Evolutionary conservation across 2,329 filamentous ascomycete genomes (phyloP).

Genomic region (Calonectria hawksworthii): DNA sequence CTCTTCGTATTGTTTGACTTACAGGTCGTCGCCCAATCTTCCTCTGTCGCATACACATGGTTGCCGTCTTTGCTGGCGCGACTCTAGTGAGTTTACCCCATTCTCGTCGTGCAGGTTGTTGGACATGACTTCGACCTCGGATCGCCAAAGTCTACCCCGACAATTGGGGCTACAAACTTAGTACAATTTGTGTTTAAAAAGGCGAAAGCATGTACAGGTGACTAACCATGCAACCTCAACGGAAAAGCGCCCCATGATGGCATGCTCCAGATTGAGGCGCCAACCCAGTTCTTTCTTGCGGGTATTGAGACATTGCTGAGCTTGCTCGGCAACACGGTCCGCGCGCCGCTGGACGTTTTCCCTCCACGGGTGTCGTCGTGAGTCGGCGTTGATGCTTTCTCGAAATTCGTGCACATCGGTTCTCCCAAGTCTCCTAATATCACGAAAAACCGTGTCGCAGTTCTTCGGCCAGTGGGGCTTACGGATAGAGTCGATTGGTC

Average conservation of each 20-base stretch:
- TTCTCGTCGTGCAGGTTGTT: background rate
- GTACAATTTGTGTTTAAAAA: background rate
- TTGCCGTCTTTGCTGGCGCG: background rate
- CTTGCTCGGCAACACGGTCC: background rate
- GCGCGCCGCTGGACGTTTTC: slow-evolving; percentile 2
- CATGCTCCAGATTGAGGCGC: slow-evolving; percentile 1
- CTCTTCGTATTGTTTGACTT: background rate
- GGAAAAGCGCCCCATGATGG: background rate
- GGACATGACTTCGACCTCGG: slow-evolving; percentile 5
- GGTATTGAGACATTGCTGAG: background rate
- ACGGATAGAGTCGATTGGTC: background rate
- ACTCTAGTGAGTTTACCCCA: background rate
- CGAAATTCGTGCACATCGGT: background rate
- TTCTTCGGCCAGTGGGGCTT: background rate
- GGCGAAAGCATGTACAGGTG: background rate
- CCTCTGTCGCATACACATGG: background rate
- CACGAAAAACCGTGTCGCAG: background rate
- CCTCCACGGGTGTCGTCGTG: background rate
- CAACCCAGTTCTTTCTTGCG: slow-evolving; percentile 10
- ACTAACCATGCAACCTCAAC: slow-evolving; percentile 14
- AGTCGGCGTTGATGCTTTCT: slow-evolving; percentile 9
- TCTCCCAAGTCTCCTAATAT: slow-evolving; percentile 2
- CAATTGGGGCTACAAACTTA: slow-evolving; percentile 5
- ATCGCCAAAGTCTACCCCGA: slow-evolving; percentile 15
- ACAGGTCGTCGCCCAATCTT: background rate